A percentile compares a stretch with the other conserved stretches of the same genome.
These are phyloP conservation scores for Plectosphaerella sp. DNA, from an alignment of 2,329 filamentous ascomycete species.

Conservation along the genomic window DNA sequence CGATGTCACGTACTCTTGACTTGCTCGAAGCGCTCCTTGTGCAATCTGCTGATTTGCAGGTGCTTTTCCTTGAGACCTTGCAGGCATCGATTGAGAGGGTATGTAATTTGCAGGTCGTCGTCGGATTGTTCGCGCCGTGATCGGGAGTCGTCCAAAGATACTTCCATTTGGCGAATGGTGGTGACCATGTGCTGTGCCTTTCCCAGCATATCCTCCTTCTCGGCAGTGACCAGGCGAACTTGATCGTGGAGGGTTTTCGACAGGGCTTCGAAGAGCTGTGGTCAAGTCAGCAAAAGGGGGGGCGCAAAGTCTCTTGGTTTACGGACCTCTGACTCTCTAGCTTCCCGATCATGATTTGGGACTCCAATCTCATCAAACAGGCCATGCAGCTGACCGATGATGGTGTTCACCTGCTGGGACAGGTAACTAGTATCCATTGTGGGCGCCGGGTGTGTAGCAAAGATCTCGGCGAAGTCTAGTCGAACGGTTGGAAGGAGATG, in stretches of 20 bases:
- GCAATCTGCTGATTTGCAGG: constrained; percentile 70
- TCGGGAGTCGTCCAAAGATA: constrained; percentile 75
- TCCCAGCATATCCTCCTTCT: constrained; percentile 88
- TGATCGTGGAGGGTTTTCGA: constrained; percentile 91
- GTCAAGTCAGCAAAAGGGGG: background rate
- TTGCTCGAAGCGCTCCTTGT: constrained; percentile 90
- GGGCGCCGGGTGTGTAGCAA: constrained; percentile 1
- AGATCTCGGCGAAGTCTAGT: background rate
- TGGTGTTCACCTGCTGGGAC: constrained; percentile 90
- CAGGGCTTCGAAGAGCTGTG: constrained; percentile 81
- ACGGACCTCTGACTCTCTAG: constrained; percentile 80
- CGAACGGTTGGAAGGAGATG: background rate
- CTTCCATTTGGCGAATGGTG: constrained; percentile 89
- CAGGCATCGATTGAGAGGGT: constrained; percentile 77
- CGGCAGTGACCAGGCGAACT: constrained; percentile 74
- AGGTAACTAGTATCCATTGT: constrained; percentile 87
- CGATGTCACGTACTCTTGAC: constrained; percentile 70
- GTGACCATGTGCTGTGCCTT: constrained; percentile 83
- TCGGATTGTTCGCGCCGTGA: constrained; percentile 59
- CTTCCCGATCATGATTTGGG: constrained; percentile 86
- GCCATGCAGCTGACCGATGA: constrained; percentile 87
- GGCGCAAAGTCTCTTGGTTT: constrained; percentile 9
- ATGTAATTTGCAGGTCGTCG: constrained; percentile 72
- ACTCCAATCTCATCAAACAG: constrained; percentile 98
- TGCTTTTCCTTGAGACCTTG: constrained; percentile 82